Conservation (phyloP, 2,329 filamentous ascomycete species). For the Sordariomycetes sp. region DNA sequence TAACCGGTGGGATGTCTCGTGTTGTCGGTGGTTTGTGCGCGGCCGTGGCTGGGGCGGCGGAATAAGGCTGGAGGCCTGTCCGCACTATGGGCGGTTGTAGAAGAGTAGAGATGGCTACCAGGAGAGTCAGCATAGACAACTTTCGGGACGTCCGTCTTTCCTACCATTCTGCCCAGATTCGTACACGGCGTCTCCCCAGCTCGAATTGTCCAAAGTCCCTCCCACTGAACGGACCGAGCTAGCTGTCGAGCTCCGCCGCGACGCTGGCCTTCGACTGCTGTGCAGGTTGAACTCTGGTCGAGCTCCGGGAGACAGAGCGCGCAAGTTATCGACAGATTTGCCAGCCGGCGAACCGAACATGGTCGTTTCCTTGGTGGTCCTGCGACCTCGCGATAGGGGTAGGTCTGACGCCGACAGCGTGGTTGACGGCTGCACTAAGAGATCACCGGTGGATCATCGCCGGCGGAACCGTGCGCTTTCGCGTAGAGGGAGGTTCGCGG, state of each 20-base stretch:
- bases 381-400: conserved; percentile 5
- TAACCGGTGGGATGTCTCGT: conserved; percentile 86
- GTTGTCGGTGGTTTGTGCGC: conserved; percentile 75
- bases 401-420: conserved; percentile 19
- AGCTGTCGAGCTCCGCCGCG: conserved; percentile 70
- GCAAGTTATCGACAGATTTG: conserved; percentile 58
- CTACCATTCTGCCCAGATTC: conserved; percentile 81
- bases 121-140: neutral
- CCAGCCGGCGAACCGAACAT: conserved; percentile 54
- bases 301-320: conserved; percentile 39
- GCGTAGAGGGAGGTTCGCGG: no score
- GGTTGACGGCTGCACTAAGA: conserved; percentile 23
- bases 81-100: conserved; percentile 83
- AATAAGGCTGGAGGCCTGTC: conserved; percentile 76
- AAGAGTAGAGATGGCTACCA: conserved; percentile 79
- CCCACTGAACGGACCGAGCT: conserved; percentile 86
- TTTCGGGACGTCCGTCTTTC: no score
- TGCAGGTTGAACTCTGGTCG: conserved; percentile 44
- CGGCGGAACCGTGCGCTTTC: no score
- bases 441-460: no score
- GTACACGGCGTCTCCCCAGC: conserved; percentile 43
- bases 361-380: conserved; percentile 18
- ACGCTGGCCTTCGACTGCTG: conserved; percentile 33
- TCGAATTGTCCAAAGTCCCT: conserved; percentile 65
- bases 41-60: conserved; percentile 57